Evolutionary conservation across 179 eudicot species (phyloP).

Genomic region (Beta macrorhiza): DNA sequence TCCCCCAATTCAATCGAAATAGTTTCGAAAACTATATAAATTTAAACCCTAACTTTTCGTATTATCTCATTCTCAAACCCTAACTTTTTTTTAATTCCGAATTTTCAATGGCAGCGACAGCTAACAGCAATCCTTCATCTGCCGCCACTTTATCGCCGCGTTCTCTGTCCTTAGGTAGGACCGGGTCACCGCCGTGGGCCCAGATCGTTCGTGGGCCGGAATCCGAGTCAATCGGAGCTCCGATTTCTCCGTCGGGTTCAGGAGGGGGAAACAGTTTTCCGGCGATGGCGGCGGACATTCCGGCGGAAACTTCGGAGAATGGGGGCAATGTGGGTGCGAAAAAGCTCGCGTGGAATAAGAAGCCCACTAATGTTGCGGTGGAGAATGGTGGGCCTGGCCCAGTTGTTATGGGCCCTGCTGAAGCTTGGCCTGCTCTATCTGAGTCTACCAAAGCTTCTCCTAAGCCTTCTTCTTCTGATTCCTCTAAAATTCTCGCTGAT

Average conservation of each 20-base stretch:
- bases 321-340: slow-evolving; percentile 45
- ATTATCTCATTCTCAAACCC: slow-evolving; percentile 4
- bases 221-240: slow-evolving; percentile 29
- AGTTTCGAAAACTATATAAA: background rate
- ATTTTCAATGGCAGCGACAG: slow-evolving; percentile 29
- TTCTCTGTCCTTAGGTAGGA: slow-evolving; percentile 1
- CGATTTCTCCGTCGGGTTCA: background rate
- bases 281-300: slow-evolving; percentile 1
- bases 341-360: slow-evolving; percentile 75
- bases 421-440: slow-evolving; percentile 77
- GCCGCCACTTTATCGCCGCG: background rate
- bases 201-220: slow-evolving; percentile 43
- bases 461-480: slow-evolving; percentile 46
- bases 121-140: slow-evolving; percentile 19
- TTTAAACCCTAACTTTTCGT: slow-evolving; percentile 11
- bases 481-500: slow-evolving; percentile 39
- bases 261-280: background rate
- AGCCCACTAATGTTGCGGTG: slow-evolving; percentile 43
- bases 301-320: slow-evolving; percentile 31
- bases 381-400: slow-evolving; percentile 37
- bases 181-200: slow-evolving; percentile 40
- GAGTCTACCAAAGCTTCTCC: slow-evolving; percentile 66
- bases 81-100: background rate
- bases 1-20: slow-evolving; percentile 4
- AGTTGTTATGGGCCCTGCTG: slow-evolving; percentile 62